These are phyloP conservation scores for Tarenaya hassleriana DNA, from an alignment of 345 rosid genomes.

Conservation along the genomic window DNA sequence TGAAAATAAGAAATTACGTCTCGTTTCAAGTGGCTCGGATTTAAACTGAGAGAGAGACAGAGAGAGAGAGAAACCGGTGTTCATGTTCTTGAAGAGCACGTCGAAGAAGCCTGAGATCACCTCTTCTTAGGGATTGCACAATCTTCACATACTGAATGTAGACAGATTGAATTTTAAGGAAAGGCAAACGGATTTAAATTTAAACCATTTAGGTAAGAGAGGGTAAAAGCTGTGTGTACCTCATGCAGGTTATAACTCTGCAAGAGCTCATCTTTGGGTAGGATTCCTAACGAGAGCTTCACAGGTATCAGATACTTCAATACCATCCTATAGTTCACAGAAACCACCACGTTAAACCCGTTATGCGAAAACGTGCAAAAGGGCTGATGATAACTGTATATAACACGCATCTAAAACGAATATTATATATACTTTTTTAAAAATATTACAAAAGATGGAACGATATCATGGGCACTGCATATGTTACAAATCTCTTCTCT, in stretches of 20 bases:
- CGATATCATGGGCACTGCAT: no score
- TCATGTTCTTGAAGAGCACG: constrained; percentile 82
- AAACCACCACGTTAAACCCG: constrained; percentile 16
- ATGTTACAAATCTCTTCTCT: no score
- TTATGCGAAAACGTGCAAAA: constrained; percentile 5
- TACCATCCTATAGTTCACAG: constrained; percentile 67
- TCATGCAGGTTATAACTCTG: constrained; percentile 63
- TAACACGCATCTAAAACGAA: background rate
- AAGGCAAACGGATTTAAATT: background rate
- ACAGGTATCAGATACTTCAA: constrained; percentile 90
- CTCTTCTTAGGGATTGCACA: constrained; percentile 61
- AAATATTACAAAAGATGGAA: no score
- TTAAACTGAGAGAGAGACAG: constrained; percentile 8
- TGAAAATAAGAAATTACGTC: background rate
- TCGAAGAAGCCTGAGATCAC: constrained; percentile 89
- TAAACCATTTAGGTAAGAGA: constrained; percentile 8
- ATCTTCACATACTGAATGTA: constrained; percentile 61
- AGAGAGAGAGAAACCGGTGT: constrained; percentile 48
- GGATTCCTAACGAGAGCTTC: constrained; percentile 80
- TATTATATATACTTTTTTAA: no score
- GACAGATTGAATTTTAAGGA: constrained; percentile 16
- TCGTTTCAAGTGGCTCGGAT: background rate
- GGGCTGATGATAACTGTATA: background rate
- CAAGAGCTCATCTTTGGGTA: constrained; percentile 62
- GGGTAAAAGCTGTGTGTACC: constrained; percentile 42